phyloP scores from a whole-genome alignment of 2,329 filamentous ascomycete species.

The Colletotrichum sp. region DNA sequence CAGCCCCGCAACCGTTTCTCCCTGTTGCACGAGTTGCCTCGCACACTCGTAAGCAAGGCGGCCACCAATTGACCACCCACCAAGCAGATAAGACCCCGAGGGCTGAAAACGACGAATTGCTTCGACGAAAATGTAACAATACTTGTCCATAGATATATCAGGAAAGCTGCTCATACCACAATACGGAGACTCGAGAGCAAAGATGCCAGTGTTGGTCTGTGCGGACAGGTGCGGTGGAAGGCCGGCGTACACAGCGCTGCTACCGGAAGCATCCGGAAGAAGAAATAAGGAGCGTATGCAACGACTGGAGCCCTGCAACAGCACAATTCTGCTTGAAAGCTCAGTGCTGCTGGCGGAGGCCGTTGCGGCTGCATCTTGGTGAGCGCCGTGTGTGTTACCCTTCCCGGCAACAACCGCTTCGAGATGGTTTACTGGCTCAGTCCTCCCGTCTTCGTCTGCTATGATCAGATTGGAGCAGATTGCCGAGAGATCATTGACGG shows the following conservation, averaged over 20 bases:
- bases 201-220: not conserved
- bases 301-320: not conserved
- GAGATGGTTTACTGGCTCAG: not conserved
- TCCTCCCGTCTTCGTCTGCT: accelerated
- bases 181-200: not conserved
- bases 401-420: not conserved
- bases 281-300: not conserved
- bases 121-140: not conserved
- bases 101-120: not conserved
- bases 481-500: not conserved
- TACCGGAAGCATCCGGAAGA: not conserved
- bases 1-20: not conserved
- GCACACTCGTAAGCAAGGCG: not conserved
- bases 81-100: not conserved
- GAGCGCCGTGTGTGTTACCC: not conserved
- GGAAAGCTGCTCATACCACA: not conserved
- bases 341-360: not conserved
- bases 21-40: not conserved
- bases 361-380: not conserved
- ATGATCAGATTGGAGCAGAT: accelerated
- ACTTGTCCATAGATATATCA: not conserved
- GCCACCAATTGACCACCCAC: not conserved
- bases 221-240: not conserved
- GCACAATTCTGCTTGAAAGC: not conserved
- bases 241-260: not conserved